Evolutionary conservation across 1,284 basidiomycete species (phyloP).

Genomic region (Cerrena zonata): DNA sequence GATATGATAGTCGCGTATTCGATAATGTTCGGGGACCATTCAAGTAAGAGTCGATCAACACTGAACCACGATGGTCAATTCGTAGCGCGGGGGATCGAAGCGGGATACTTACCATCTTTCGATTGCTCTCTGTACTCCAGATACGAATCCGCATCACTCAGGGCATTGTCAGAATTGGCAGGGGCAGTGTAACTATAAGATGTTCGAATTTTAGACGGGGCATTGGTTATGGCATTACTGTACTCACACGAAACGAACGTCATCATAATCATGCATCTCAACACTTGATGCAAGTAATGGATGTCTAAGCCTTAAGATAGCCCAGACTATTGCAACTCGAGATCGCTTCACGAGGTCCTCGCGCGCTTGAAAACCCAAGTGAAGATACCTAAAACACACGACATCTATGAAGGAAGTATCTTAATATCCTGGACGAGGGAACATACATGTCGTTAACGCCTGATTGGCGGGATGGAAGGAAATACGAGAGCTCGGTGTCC

Average conservation of each 20-base stretch:
- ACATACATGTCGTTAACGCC: slow-evolving; percentile 81
- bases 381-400: slow-evolving; percentile 49
- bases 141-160: slow-evolving; percentile 42
- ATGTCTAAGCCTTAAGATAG: slow-evolving; percentile 60
- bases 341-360: slow-evolving; percentile 34
- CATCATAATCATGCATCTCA: slow-evolving; percentile 55
- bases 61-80: slow-evolving; percentile 28
- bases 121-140: slow-evolving; percentile 46
- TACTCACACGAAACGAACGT: slow-evolving; percentile 60
- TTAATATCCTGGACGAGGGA: neutral
- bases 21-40: slow-evolving; percentile 72
- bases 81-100: too few relatives aligned
- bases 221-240: neutral
- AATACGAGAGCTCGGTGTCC: slow-evolving; percentile 67
- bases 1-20: slow-evolving; percentile 61
- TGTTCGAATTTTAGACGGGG: neutral
- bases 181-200: slow-evolving; percentile 46
- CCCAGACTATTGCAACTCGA: slow-evolving; percentile 60
- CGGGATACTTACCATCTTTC: slow-evolving; percentile 48
- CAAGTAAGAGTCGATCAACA: slow-evolving; percentile 61
- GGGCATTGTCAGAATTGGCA: slow-evolving; percentile 37
- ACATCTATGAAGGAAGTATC: neutral
- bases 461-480: slow-evolving; percentile 60
- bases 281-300: slow-evolving; percentile 60
- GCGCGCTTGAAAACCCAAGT: slow-evolving; percentile 57